Evolutionary conservation across 202 grass and related monocot genomes (phyloP).

Genomic region (Setaria viridis): DNA sequence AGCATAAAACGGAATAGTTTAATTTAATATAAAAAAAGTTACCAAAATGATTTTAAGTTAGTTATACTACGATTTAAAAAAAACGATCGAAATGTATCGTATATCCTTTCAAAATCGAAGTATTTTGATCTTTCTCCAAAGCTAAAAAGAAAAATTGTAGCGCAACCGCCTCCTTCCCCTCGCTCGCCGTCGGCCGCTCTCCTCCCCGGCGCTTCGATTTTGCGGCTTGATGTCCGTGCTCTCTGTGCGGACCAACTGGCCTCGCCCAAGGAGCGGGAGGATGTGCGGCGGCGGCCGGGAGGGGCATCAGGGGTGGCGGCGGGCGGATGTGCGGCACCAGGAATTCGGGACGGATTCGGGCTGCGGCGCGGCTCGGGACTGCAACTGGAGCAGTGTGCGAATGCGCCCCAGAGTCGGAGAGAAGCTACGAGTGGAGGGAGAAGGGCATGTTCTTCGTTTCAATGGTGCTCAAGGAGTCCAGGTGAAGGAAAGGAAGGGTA

Average conservation of each 20-base stretch:
- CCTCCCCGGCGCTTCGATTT: background rate
- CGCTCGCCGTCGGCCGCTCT: background rate
- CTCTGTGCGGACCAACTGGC: background rate
- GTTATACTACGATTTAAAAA: too few relatives aligned
- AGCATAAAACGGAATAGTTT: background rate
- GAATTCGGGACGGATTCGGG: background rate
- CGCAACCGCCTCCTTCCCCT: background rate
- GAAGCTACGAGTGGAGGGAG: background rate
- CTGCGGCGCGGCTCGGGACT: background rate
- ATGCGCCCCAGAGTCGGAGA: background rate
- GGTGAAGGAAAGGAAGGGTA: background rate
- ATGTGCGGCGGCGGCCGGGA: background rate
- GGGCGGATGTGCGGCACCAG: background rate
- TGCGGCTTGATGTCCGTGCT: background rate
- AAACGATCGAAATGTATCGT: background rate
- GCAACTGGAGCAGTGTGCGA: background rate
- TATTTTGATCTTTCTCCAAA: background rate
- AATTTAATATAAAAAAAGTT: background rate
- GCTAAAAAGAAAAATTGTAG: background rate
- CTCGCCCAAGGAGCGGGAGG: background rate
- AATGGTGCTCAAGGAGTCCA: background rate
- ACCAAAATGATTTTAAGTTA: background rate
- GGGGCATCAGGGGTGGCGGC: background rate
- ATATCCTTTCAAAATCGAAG: background rate
- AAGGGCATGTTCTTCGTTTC: background rate